phyloP scores from a whole-genome alignment of 1,284 basidiomycete species.

The Trichosporon faecale region DNA sequence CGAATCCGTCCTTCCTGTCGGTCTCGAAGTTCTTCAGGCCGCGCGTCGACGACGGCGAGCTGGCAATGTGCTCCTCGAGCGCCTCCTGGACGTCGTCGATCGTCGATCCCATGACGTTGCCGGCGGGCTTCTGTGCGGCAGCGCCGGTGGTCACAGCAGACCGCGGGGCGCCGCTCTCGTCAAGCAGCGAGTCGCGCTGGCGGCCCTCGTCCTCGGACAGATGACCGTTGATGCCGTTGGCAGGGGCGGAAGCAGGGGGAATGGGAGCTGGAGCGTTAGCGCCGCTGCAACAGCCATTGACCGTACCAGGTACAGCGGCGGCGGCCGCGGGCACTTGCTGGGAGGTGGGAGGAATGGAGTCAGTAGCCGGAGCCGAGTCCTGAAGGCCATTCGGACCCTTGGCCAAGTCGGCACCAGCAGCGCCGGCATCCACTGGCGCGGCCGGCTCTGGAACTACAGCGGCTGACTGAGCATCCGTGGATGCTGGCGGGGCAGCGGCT shows the following conservation, averaged over 20 bases:
- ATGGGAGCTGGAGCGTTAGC: not conserved
- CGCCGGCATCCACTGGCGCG: constrained; percentile 20
- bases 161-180: not conserved
- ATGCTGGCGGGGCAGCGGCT: constrained; percentile 26
- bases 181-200: constrained; percentile 22
- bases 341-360: not conserved
- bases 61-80: constrained; percentile 57
- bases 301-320: not conserved
- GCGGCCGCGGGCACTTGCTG: not conserved
- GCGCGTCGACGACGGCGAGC: not conserved
- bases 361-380: not conserved
- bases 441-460: not conserved
- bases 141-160: not conserved
- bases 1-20: constrained; percentile 48
- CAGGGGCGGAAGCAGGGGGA: constrained; percentile 12
- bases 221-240: constrained; percentile 10
- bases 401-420: not conserved
- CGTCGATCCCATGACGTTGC: constrained; percentile 70
- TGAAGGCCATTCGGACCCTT: not conserved
- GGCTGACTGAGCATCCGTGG: constrained; percentile 15
- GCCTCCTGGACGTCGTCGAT: constrained; percentile 83
- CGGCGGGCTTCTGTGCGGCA: not conserved
- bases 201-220: not conserved
- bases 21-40: constrained; percentile 41
- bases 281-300: not conserved